These are phyloP conservation scores for Rhodotorula sphaerocarpa DNA, from an alignment of 768 basidiomycete genomes.

Conservation along the genomic window DNA sequence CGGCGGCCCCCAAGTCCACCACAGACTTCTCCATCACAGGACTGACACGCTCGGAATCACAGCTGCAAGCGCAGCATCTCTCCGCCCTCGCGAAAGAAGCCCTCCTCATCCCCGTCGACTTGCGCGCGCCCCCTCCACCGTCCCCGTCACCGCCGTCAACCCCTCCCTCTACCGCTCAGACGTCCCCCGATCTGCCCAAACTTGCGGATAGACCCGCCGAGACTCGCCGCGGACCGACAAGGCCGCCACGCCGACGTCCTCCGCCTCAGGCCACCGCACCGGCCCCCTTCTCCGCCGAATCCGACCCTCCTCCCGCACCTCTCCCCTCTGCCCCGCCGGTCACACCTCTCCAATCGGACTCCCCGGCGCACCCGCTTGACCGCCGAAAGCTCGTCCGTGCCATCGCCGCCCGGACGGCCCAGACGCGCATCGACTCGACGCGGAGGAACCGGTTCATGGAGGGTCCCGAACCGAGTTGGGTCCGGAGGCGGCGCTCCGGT, in stretches of 20 bases:
- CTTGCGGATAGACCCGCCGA: too few relatives aligned
- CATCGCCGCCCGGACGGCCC: background rate
- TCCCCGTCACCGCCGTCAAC: background rate
- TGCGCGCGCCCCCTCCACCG: background rate
- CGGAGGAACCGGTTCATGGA: constrained; percentile 29
- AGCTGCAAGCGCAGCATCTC: constrained; percentile 19
- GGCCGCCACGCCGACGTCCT: background rate
- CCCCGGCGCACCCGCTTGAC: background rate
- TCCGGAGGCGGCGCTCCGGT: too few relatives aligned
- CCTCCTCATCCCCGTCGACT: constrained; percentile 22
- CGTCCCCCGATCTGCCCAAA: too few relatives aligned
- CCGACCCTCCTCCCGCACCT: background rate
- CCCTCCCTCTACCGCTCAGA: too few relatives aligned
- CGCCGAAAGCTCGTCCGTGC: constrained; percentile 16
- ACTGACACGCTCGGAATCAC: background rate
- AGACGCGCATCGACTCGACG: background rate
- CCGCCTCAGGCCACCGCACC: too few relatives aligned
- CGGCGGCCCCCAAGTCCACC: too few relatives aligned
- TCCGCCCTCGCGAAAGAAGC: background rate
- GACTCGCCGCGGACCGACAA: background rate
- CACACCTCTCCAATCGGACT: background rate
- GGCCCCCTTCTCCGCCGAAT: too few relatives aligned
- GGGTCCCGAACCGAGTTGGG: constrained; percentile 30
- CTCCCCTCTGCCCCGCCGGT: background rate
- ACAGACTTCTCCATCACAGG: background rate